Evolutionary conservation across 2,329 filamentous ascomycete genomes (phyloP).

Genomic region (Rosellinia necatrix): DNA sequence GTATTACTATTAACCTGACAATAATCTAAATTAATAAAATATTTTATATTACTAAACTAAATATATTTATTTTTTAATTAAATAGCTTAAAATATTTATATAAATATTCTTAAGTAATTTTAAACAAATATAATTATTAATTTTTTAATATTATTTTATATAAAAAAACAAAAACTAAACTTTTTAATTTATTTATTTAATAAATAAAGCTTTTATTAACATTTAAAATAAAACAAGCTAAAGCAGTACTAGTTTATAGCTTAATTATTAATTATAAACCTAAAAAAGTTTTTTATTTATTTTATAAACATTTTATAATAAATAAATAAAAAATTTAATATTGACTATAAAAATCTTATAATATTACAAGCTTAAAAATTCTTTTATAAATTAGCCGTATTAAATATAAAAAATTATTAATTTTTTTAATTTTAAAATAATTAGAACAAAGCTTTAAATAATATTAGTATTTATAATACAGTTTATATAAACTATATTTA

Average conservation of each 20-base stretch:
- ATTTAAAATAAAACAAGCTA: neutral
- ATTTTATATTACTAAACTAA: neutral
- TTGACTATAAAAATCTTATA: neutral
- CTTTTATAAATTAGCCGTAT: neutral
- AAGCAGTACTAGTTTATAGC: neutral
- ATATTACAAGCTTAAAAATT: neutral
- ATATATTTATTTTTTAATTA: neutral
- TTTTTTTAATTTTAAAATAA: neutral
- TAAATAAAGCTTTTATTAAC: neutral
- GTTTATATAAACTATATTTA: neutral
- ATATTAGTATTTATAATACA: neutral
- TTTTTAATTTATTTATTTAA: neutral
- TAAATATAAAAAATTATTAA: neutral
- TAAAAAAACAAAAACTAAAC: neutral
- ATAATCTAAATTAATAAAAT: neutral
- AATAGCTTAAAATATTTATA: neutral
- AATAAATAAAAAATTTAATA: neutral
- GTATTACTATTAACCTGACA: neutral
- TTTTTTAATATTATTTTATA: neutral
- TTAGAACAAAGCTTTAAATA: too few relatives aligned
- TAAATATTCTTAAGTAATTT: neutral
- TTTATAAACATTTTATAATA: neutral
- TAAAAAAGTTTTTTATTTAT: neutral
- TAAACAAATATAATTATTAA: neutral
- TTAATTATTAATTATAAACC: neutral